Percentiles rank a stretch among this genome's conserved stretches.
These are phyloP conservation scores for Leishmania mexicana DNA, from an alignment of 208 protist genomes.

Conservation along the genomic window DNA sequence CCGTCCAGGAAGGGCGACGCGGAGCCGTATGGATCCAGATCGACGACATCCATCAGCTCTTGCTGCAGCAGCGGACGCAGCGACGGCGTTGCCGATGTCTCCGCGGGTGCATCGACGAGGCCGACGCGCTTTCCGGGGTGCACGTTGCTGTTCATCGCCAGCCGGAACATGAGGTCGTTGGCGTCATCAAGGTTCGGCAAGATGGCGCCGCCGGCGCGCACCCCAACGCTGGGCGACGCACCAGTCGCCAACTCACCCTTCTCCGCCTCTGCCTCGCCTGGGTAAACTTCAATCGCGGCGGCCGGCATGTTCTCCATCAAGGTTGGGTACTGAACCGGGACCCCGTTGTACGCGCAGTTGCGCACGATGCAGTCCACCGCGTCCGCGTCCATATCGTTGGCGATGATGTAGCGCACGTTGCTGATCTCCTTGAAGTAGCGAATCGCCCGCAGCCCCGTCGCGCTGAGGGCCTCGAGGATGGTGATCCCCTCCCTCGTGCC, in stretches of 20 bases:
- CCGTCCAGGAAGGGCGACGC: slow-evolving; percentile 97
- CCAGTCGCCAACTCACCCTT: neutral
- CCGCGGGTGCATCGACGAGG: slow-evolving; percentile 12
- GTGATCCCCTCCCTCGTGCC: slow-evolving; percentile 83
- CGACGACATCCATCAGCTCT: slow-evolving; percentile 97
- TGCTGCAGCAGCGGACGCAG: slow-evolving; percentile 77
- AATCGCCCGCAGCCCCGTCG: slow-evolving; percentile 97
- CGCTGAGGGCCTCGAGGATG: slow-evolving; percentile 98
- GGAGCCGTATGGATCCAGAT: slow-evolving; percentile 99
- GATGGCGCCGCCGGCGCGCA: slow-evolving; percentile 64
- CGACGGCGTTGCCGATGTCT: neutral
- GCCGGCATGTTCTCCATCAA: slow-evolving; percentile 84
- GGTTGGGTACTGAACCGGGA: slow-evolving; percentile 61
- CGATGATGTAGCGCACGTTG: slow-evolving; percentile 95
- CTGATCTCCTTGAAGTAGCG: slow-evolving; percentile 98
- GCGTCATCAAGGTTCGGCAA: slow-evolving; percentile 95
- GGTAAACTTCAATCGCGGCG: slow-evolving; percentile 38
- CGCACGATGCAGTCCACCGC: slow-evolving; percentile 95
- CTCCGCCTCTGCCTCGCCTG: neutral
- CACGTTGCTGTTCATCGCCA: slow-evolving; percentile 63
- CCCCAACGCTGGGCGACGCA: slow-evolving; percentile 11
- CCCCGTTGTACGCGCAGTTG: slow-evolving; percentile 96
- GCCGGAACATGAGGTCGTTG: slow-evolving; percentile 88
- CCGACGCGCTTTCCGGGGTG: slow-evolving; percentile 57
- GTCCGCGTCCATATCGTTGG: slow-evolving; percentile 97